Base-by-base conservation (phyloP, 495 filamentous ascomycete genomes). In the Lasiosphaeria hispida region DNA sequence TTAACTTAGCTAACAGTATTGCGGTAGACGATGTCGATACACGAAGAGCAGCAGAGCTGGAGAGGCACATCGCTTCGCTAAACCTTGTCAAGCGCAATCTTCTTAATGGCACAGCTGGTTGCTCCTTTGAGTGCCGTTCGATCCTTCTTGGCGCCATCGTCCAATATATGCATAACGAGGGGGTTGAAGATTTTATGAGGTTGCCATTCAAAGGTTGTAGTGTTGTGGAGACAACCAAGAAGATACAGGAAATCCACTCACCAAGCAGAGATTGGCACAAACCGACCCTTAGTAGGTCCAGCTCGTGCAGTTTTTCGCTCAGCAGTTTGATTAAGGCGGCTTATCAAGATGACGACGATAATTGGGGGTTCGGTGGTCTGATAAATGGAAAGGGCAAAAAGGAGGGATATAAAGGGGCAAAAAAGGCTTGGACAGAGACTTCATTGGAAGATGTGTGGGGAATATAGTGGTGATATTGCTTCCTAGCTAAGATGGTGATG, bases 81-180 rank as follows among this genome's bases (percentile, higher is more conserved):
- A 19, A 33, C 17, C 15, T 10, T 48, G 11, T 48, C 15, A 48
- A 48, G 15, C 13, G 44, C 44, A 33, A 48, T 1, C 39, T 63
- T 19, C 43, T 38, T 42, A 39, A 41, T 18, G 39, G 47, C 13
- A 8, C 9, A 38, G 30, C 17, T 10, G 39, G 38, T 23, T 63
- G 51, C 42, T 55, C 55, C 7, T 63, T 59, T 53, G 55, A 54
- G 39, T 63, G 61, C 33, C 48, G 35, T 14, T 59, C 55, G 9
- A 51, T 56, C 4, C 36, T 43, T 9, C 45, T 58, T 4, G 61
- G 56, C 18, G 51, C 61, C 9, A 55, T 63, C 13, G 36, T 36
- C 4, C 53, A 48, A 7, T 23, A 55, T 10, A 48, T 62, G 59
- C 48, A 35, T 10, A 34, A 43, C 17, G 40, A 43, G 40, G 17